phyloP scores from a whole-genome alignment of 2,329 filamentous ascomycete species.

The Sporothrix variecibatus region DNA sequence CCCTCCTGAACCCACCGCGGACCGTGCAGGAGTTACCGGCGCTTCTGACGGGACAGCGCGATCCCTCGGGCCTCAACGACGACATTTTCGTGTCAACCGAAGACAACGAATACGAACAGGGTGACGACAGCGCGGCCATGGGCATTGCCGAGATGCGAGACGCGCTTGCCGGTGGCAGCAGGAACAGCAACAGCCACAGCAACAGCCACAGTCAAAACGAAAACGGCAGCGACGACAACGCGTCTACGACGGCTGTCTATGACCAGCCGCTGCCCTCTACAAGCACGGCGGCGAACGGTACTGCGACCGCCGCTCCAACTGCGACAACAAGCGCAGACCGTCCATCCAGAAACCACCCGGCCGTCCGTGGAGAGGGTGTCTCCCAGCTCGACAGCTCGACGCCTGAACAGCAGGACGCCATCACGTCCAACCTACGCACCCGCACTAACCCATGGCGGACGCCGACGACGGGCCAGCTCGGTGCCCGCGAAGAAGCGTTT shows the following conservation, averaged over 20 bases:
- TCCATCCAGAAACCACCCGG: not conserved
- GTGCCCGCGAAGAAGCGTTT: slow-evolving; percentile 42
- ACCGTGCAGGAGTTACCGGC: slow-evolving; percentile 47
- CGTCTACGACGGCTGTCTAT: not conserved
- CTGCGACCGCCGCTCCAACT: not conserved
- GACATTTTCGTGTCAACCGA: slow-evolving; percentile 18
- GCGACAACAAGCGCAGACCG: not conserved
- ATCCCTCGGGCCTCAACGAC: not conserved
- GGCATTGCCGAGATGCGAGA: not conserved
- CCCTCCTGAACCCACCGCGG: slow-evolving; percentile 49
- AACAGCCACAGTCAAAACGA: not conserved
- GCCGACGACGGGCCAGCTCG: slow-evolving; percentile 33
- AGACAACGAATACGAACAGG: slow-evolving; percentile 3
- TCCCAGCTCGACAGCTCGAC: slow-evolving; percentile 9
- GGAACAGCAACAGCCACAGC: not conserved
- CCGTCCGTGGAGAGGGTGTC: not conserved
- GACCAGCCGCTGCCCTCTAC: slow-evolving; percentile 5
- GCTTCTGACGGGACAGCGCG: slow-evolving; percentile 37
- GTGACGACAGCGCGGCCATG: slow-evolving; percentile 8
- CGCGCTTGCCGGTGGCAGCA: not conserved
- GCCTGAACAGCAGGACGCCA: not conserved
- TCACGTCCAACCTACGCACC: not conserved
- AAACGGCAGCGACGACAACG: not conserved
- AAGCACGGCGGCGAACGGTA: not conserved
- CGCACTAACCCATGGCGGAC: not conserved